These are phyloP conservation scores for Ganoderma lingzhi DNA, from an alignment of 1,284 basidiomycete species.

Conservation along the genomic window DNA sequence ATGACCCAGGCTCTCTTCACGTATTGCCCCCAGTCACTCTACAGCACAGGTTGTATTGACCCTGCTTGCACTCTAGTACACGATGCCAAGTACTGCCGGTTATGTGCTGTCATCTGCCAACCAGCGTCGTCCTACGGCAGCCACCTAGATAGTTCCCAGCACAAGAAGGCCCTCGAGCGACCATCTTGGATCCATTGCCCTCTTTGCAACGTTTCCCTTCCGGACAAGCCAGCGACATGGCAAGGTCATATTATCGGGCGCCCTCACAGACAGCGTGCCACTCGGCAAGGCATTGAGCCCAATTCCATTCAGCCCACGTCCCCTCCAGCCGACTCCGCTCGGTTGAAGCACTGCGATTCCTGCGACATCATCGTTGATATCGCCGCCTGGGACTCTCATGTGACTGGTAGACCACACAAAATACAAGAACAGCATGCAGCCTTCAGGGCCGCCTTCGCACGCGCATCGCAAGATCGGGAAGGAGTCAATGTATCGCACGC, in stretches of 20 bases:
- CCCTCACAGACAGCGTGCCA: not conserved
- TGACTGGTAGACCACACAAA: slow-evolving; percentile 11
- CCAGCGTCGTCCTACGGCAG: slow-evolving; percentile 38
- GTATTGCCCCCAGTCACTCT: slow-evolving; percentile 13
- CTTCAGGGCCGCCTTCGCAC: slow-evolving; percentile 36
- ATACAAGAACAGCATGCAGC: slow-evolving; percentile 22
- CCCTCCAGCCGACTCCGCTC: not conserved
- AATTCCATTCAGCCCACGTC: not conserved
- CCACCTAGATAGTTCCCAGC: slow-evolving; percentile 50
- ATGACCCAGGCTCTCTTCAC: not conserved
- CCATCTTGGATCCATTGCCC: slow-evolving; percentile 2
- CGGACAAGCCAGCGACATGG: not conserved
- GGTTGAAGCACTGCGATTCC: not conserved
- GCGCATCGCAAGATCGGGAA: slow-evolving; percentile 35
- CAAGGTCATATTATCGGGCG: not conserved
- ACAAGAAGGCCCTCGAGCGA: slow-evolving; percentile 39
- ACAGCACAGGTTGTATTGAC: slow-evolving; percentile 6
- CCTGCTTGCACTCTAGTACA: slow-evolving; percentile 6
- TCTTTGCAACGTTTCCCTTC: not conserved
- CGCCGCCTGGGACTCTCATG: slow-evolving; percentile 20
- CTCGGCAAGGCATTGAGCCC: not conserved
- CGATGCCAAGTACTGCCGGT: slow-evolving; percentile 10
- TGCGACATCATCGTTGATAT: slow-evolving; percentile 38
- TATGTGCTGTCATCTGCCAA: slow-evolving; percentile 14
- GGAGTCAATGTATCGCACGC: slow-evolving; percentile 34